Evolutionary conservation across 192 early-diverging fungal genomes (phyloP).

Genomic region (Coemansia sp.): DNA sequence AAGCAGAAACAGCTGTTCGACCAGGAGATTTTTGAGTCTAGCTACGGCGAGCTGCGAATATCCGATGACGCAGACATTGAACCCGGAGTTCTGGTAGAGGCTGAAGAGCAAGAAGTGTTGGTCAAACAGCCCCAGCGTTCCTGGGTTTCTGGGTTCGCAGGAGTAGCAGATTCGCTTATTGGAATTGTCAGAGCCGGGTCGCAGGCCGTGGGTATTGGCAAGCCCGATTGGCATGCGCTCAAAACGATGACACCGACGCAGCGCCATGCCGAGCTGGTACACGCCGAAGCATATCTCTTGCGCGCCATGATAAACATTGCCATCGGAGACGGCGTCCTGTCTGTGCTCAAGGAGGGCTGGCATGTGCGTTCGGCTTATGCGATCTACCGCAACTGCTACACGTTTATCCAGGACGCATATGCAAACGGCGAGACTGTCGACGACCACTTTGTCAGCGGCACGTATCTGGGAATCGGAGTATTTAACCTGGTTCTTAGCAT

Average conservation of each 20-base stretch:
- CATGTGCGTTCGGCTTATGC: conserved; percentile 69
- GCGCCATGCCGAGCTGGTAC: conserved; percentile 69
- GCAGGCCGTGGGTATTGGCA: conserved; percentile 41
- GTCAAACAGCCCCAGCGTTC: conserved; percentile 28
- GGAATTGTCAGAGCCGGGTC: conserved; percentile 38
- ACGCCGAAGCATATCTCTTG: conserved; percentile 75
- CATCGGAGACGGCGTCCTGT: conserved; percentile 71
- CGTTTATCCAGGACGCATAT: conserved; percentile 56
- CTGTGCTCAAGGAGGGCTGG: conserved; percentile 76
- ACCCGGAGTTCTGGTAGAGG: not conserved
- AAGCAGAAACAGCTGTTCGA: conserved; percentile 14
- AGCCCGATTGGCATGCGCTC: conserved; percentile 38
- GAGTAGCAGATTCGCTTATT: conserved; percentile 44
- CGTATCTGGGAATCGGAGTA: conserved; percentile 72
- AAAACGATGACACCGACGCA: conserved; percentile 33
- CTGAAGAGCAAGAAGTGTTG: conserved; percentile 5
- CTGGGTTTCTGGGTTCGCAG: conserved; percentile 40
- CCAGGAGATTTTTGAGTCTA: conserved; percentile 22
- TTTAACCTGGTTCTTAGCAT: conserved; percentile 81
- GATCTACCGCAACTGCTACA: conserved; percentile 63
- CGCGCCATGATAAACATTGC: conserved; percentile 73
- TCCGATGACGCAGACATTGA: not conserved
- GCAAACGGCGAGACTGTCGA: conserved; percentile 65
- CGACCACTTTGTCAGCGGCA: conserved; percentile 78
- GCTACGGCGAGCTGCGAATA: conserved; percentile 27